Evolutionary conservation across 352 stramenopile species (phyloP), one percentile per base, ranked within the genome.

Genomic region (Pythium sukuiense): DNA sequence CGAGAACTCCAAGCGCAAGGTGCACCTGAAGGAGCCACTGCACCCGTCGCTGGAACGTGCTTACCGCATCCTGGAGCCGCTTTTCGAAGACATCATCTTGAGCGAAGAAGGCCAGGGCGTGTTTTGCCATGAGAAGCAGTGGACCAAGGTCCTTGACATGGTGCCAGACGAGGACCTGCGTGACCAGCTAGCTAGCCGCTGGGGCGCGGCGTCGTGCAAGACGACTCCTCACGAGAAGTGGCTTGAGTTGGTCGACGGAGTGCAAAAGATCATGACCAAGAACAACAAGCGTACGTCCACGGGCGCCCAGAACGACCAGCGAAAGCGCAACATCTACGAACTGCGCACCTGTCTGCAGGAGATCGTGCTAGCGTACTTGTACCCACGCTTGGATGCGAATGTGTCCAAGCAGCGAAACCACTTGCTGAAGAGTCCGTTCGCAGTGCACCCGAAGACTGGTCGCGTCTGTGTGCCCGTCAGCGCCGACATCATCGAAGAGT

Each of bases 351-450:
- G 96, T 87, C 72, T 98, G 24, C 85, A 95, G 61, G 93, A 99
- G 78, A 97, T 98, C 49, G 96, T 99, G 41, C 95, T 99, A 61
- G 80, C 87, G 37, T 97, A 99, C 67, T 87, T 96, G 32, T 99
- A 99, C 76, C 97, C 98, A 14, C 88, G 98, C 39, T 74, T 99
- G 65, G 98, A 99, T 96, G 98, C 98, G 41, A 99, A 99, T 77
- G 98, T 99, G 55, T 99, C 97, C 65, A 99, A 99, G 76, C 95
- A 98, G 74, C 89, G 97, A 61, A 99, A 99, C 89, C 98, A 99
- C 87, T 98, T 99, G 83, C 85, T 99, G 41, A 99, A 99, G 79
- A 97, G 83, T 78, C 98, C 98, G 30, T 99, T 99, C 70, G 98
- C 95, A 29, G 95, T 99, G 26, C 97, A 99, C 75, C 97, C 97